Percentiles rank a stretch among this genome's conserved stretches.
Evolutionary conservation across 331 rosid genomes (phyloP).

Genomic region (Dryas integrifolia): DNA sequence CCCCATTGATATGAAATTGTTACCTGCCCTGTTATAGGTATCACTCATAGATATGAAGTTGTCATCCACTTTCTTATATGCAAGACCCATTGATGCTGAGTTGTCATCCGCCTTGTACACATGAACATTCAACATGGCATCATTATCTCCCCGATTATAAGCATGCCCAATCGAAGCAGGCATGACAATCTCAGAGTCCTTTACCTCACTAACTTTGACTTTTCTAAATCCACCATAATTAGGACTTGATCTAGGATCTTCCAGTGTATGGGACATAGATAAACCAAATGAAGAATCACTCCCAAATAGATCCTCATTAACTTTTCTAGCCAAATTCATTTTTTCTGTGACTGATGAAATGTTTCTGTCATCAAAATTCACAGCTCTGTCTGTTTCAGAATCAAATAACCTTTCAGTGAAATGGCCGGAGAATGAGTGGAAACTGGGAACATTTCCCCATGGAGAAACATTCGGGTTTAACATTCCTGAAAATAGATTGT

Average conservation of each 20-base stretch:
- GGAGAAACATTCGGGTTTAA: conserved; percentile 41
- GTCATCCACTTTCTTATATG: conserved; percentile 46
- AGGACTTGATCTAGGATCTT: conserved; percentile 44
- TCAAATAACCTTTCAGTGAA: conserved; percentile 47
- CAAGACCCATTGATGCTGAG: conserved; percentile 35
- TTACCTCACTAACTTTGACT: conserved; percentile 61
- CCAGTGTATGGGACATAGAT: conserved; percentile 49
- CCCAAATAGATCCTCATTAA: conserved; percentile 44
- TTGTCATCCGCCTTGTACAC: conserved; percentile 30
- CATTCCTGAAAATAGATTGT: conserved; percentile 45
- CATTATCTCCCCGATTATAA: conserved; percentile 36
- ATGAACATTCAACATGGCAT: conserved; percentile 27
- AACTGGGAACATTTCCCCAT: conserved; percentile 57
- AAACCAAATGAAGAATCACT: conserved; percentile 48
- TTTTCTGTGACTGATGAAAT: conserved; percentile 34
- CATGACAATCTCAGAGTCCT: conserved; percentile 54
- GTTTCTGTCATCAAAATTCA: conserved; percentile 42
- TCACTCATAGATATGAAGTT: conserved; percentile 35
- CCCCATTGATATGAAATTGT: conserved; percentile 41
- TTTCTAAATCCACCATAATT: conserved; percentile 59
- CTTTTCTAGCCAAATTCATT: conserved; percentile 41
- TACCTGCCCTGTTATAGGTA: conserved; percentile 36
- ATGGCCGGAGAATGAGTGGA: conserved; percentile 51
- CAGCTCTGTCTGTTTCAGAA: conserved; percentile 33
- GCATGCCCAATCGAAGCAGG: conserved; percentile 30